Percentiles rank a stretch among this genome's conserved stretches.
Evolutionary conservation across 805 yeast genomes (phyloP).

Genomic region (Hanseniaspora lachancei): DNA sequence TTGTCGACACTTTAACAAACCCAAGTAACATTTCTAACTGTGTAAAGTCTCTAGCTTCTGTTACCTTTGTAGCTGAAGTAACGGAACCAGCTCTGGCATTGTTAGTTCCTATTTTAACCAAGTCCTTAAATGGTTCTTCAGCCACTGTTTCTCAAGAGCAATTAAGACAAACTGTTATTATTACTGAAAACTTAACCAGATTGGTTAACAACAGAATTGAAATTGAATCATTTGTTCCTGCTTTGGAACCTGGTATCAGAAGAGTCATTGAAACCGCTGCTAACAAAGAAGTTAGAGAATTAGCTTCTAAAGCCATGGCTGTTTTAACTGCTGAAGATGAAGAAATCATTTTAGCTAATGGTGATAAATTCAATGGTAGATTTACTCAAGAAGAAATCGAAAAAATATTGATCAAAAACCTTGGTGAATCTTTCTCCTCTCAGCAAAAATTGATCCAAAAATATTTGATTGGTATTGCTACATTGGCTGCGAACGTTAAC

Average conservation of each 20-base stretch:
- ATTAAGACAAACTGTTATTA: slow-evolving; percentile 90
- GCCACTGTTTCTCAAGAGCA: slow-evolving; percentile 63
- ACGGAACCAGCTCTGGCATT: slow-evolving; percentile 89
- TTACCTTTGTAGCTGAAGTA: slow-evolving; percentile 95
- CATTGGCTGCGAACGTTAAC: slow-evolving; percentile 57
- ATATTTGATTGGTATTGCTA: slow-evolving; percentile 42
- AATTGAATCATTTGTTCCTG: slow-evolving; percentile 76
- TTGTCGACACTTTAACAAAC: slow-evolving; percentile 78
- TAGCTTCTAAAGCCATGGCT: slow-evolving; percentile 72
- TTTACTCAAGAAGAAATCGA: slow-evolving; percentile 43
- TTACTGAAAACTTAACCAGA: slow-evolving; percentile 88
- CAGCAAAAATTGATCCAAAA: slow-evolving; percentile 30
- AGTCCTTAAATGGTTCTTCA: slow-evolving; percentile 70
- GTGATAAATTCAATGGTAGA: slow-evolving; percentile 59
- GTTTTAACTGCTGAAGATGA: slow-evolving; percentile 75
- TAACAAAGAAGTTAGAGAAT: slow-evolving; percentile 87
- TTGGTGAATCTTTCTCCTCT: slow-evolving; percentile 24
- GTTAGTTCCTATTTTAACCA: slow-evolving; percentile 81
- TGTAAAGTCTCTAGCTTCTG: slow-evolving; percentile 78
- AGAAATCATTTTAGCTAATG: slow-evolving; percentile 32
- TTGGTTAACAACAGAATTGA: slow-evolving; percentile 87
- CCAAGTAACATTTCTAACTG: slow-evolving; percentile 82
- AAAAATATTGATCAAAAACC: slow-evolving; percentile 24
- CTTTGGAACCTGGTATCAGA: slow-evolving; percentile 78
- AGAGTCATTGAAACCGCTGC: slow-evolving; percentile 84